phyloP scores from a whole-genome alignment of 179 eudicot genomes.

The Patellifolia procumbens region DNA sequence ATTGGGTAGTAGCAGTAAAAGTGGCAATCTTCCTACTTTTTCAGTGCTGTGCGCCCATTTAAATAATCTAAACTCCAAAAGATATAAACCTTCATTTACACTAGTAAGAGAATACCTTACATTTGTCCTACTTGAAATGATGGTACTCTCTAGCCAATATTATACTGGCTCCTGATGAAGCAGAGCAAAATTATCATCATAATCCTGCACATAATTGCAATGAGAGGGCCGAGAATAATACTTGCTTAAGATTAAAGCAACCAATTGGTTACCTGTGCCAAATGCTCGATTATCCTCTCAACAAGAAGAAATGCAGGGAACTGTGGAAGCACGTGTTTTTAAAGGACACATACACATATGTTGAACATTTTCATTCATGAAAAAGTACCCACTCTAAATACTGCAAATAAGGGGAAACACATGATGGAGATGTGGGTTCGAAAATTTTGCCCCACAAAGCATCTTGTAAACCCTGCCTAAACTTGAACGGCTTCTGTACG shows the following conservation, averaged over 20 bases:
- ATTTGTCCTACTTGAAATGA: neutral
- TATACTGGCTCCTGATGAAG: neutral
- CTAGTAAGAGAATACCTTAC: neutral
- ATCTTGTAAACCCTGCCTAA: neutral
- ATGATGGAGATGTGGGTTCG: neutral
- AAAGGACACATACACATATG: neutral
- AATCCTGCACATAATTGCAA: neutral
- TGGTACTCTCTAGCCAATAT: neutral
- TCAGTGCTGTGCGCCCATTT: neutral
- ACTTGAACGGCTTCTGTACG: neutral
- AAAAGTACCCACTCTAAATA: neutral
- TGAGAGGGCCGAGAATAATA: neutral
- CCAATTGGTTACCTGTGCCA: neutral
- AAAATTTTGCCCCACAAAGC: neutral
- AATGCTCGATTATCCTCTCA: neutral
- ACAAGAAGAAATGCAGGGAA: neutral
- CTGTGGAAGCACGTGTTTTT: neutral
- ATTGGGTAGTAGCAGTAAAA: neutral
- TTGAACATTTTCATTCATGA: neutral
- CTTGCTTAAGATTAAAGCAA: neutral
- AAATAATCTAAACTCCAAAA: neutral
- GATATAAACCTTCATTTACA: neutral
- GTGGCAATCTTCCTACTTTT: neutral
- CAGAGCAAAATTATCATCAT: neutral
- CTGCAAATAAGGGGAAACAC: neutral